phyloP scores from a whole-genome alignment of 2,329 filamentous ascomycete genomes.

The Sarocladium kiliense region DNA sequence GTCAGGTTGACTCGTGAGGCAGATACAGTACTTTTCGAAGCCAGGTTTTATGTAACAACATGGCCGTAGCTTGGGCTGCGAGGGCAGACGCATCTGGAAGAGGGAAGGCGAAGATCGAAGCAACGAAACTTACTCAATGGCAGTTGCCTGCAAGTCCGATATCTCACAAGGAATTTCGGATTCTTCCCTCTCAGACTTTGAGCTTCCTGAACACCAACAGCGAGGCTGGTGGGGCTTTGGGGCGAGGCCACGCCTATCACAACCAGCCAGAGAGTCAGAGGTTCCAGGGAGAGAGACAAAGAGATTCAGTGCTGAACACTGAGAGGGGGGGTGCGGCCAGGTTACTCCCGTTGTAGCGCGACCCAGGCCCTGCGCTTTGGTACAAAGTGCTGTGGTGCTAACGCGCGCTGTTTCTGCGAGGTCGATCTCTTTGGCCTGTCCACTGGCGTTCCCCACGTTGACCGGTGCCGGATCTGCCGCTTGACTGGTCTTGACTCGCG shows the following conservation, averaged over 20 bases:
- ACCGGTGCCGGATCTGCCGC: slow-evolving; percentile 26
- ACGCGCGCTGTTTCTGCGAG: slow-evolving; percentile 17
- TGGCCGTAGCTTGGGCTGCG: too few relatives aligned
- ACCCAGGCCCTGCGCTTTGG: slow-evolving; percentile 3
- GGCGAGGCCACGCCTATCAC: background rate
- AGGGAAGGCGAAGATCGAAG: too few relatives aligned
- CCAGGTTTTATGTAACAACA: too few relatives aligned
- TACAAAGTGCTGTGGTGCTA: slow-evolving; percentile 7
- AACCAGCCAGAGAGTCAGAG: background rate
- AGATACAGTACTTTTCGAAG: background rate
- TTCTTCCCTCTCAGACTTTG: background rate
- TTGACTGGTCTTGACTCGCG: slow-evolving; percentile 16
- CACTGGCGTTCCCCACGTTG: slow-evolving; percentile 21
- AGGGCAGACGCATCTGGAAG: too few relatives aligned
- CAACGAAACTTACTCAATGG: too few relatives aligned
- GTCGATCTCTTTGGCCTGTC: slow-evolving; percentile 17
- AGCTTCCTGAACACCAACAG: background rate
- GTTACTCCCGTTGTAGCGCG: slow-evolving; percentile 6
- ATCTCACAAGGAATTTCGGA: too few relatives aligned
- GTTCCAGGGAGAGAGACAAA: slow-evolving; percentile 1
- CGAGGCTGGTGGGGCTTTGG: background rate
- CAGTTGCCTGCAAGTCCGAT: too few relatives aligned
- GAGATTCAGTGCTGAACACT: background rate
- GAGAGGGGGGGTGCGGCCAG: background rate
- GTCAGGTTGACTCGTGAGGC: background rate